phyloP scores from a whole-genome alignment of 208 protist genomes.

The Borovskyia barvae region DNA sequence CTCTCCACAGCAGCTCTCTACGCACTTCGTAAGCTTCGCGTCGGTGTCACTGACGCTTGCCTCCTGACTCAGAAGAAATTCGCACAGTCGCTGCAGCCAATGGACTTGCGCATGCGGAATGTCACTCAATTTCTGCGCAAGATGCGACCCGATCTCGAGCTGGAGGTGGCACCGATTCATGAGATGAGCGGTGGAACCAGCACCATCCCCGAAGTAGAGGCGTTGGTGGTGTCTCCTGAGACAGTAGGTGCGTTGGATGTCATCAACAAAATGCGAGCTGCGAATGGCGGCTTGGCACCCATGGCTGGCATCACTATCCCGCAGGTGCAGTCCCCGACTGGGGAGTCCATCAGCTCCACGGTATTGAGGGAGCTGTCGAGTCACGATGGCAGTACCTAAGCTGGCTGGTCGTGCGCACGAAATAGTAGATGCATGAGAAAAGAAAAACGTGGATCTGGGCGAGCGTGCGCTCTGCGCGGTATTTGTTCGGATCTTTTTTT shows the following conservation, averaged over 20 bases:
- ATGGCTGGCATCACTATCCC: conserved; percentile 60
- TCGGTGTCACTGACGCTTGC: conserved; percentile 63
- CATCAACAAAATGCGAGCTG: conserved; percentile 69
- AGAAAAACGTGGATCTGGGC: too few species aligned
- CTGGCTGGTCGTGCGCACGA: too few species aligned
- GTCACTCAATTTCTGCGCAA: conserved; percentile 51
- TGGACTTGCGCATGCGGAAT: conserved; percentile 46
- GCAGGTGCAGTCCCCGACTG: conserved; percentile 40
- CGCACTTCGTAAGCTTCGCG: conserved; percentile 48
- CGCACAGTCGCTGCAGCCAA: conserved; percentile 58
- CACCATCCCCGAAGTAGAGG: conserved; percentile 55
- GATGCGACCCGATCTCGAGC: conserved; percentile 54
- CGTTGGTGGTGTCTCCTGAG: conserved; percentile 79
- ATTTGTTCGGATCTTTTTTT: too few species aligned
- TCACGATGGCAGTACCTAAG: conserved; percentile 2
- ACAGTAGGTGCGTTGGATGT: conserved; percentile 44
- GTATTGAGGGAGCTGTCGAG: conserved; percentile 36
- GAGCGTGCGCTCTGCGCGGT: too few species aligned
- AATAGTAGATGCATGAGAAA: too few species aligned
- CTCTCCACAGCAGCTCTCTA: conserved; percentile 76
- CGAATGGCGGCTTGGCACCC: conserved; percentile 43
- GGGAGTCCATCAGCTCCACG: conserved; percentile 68
- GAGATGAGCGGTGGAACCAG: conserved; percentile 76
- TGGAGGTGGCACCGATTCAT: conserved; percentile 60
- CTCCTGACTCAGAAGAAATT: conserved; percentile 74